A percentile compares a stretch with the other conserved stretches of the same genome.
These are phyloP conservation scores for Lentinula detonsa DNA, from an alignment of 768 basidiomycete genomes.

Conservation along the genomic window DNA sequence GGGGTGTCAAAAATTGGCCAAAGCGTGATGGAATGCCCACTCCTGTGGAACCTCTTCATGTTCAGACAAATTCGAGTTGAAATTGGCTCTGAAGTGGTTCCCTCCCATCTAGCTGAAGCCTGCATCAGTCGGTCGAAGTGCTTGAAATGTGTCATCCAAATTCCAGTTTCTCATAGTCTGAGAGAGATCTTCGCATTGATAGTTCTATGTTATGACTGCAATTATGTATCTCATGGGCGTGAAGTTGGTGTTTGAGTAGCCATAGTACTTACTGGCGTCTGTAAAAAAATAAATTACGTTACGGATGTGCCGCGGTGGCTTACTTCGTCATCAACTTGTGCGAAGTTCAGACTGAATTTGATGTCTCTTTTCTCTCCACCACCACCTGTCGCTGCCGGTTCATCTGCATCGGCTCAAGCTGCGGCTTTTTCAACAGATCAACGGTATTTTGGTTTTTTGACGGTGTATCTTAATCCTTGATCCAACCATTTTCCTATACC, in stretches of 20 bases:
- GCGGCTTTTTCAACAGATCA: constrained; percentile 77
- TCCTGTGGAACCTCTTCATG: not conserved
- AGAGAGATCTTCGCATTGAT: no score
- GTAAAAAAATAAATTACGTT: no score
- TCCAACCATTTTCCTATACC: not conserved
- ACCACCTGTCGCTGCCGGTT: constrained; percentile 45
- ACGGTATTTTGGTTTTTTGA: constrained; percentile 28
- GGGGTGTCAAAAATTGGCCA: not conserved
- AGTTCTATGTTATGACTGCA: no score
- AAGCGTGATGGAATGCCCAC: not conserved
- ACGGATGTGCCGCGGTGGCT: no score
- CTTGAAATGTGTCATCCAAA: no score
- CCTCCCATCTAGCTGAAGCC: no score
- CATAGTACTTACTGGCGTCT: no score
- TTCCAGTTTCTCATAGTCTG: no score
- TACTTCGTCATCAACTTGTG: not conserved
- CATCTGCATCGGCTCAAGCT: constrained; percentile 50
- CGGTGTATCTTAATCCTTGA: not conserved
- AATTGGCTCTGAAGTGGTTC: no score
- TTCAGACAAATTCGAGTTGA: not conserved
- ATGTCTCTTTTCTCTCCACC: constrained; percentile 32
- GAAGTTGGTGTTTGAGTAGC: no score
- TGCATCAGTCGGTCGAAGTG: no score
- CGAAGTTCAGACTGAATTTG: not conserved
- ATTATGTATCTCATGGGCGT: no score